These are phyloP conservation scores for Termitomyces sp. DNA, from an alignment of 768 basidiomycete species.

Conservation along the genomic window DNA sequence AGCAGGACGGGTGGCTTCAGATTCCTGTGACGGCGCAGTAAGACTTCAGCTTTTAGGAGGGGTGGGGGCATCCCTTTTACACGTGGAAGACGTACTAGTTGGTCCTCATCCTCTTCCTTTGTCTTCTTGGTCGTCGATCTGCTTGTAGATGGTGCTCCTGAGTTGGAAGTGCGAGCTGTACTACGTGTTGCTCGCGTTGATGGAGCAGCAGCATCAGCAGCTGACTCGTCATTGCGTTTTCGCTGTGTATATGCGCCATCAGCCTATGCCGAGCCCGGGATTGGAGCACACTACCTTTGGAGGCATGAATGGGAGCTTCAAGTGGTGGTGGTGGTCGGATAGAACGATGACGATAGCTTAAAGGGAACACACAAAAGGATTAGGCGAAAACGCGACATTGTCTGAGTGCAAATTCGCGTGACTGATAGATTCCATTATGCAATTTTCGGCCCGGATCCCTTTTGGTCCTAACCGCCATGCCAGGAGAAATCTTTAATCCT, in stretches of 20 bases:
- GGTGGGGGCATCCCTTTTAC: background rate
- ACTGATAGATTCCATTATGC: conserved; percentile 17
- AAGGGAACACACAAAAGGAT: background rate
- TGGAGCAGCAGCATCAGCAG: conserved; percentile 28
- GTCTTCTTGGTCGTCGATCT: conserved; percentile 24
- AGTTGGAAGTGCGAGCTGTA: conserved; percentile 32
- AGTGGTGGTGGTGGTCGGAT: background rate
- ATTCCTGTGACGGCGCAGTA: conserved; percentile 7
- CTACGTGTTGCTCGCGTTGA: conserved; percentile 42
- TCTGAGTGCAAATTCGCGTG: conserved; percentile 18
- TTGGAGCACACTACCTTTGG: conserved; percentile 30
- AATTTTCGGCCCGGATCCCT: conserved; percentile 13
- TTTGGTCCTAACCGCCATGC: conserved; percentile 31
- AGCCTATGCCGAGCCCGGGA: background rate
- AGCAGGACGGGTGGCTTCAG: conserved; percentile 22
- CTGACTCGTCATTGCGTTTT: conserved; percentile 49
- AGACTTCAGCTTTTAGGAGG: background rate
- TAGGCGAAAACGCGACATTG: conserved; percentile 14
- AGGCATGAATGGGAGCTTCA: conserved; percentile 24
- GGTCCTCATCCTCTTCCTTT: conserved; percentile 8
- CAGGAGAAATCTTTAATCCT: conserved; percentile 73
- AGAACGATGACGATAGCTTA: background rate
- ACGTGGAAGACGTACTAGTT: conserved; percentile 15
- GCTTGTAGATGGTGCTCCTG: conserved; percentile 23
- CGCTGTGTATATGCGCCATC: conserved; percentile 34